A percentile compares a stretch with the other conserved stretches of the same genome.
These are phyloP conservation scores for Leccinum obscurum DNA, from an alignment of 768 basidiomycete genomes.

Conservation along the genomic window DNA sequence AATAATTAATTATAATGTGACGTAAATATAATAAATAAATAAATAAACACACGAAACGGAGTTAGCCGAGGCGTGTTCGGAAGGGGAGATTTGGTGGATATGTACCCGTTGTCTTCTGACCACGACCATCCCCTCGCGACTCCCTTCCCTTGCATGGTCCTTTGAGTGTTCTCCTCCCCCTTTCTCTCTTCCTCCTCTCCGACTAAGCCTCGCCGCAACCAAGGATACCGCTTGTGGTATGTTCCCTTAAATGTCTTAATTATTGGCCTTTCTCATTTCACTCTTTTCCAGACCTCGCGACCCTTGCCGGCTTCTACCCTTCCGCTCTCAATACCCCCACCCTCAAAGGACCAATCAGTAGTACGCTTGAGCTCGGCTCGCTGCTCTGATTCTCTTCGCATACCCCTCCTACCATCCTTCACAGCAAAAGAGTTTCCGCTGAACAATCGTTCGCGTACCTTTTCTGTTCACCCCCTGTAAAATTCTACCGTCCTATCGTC, in stretches of 20 bases:
- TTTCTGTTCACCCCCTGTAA: constrained; percentile 26
- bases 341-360: constrained; percentile 42
- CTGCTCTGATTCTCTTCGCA: constrained; percentile 39
- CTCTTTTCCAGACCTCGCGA: constrained; percentile 72
- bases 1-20: not conserved
- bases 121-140: constrained; percentile 24
- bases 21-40: not conserved
- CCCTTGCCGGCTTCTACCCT: constrained; percentile 82
- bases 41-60: constrained; percentile 24
- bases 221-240: constrained; percentile 56
- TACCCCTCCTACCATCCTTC: constrained; percentile 6
- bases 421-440: constrained; percentile 40
- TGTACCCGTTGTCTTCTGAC: constrained; percentile 35
- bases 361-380: constrained; percentile 76
- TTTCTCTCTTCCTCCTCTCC: constrained; percentile 34
- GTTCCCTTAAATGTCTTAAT: constrained; percentile 8
- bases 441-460: constrained; percentile 47
- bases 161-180: constrained; percentile 32
- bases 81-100: constrained; percentile 23
- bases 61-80: constrained; percentile 29
- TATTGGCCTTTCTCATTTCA: not conserved
- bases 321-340: constrained; percentile 41
- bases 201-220: constrained; percentile 46
- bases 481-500: constrained; percentile 24
- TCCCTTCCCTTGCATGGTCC: constrained; percentile 35